Evolutionary conservation across 495 filamentous ascomycete genomes (phyloP).

Genomic region (Clohesyomyces aquaticus): DNA sequence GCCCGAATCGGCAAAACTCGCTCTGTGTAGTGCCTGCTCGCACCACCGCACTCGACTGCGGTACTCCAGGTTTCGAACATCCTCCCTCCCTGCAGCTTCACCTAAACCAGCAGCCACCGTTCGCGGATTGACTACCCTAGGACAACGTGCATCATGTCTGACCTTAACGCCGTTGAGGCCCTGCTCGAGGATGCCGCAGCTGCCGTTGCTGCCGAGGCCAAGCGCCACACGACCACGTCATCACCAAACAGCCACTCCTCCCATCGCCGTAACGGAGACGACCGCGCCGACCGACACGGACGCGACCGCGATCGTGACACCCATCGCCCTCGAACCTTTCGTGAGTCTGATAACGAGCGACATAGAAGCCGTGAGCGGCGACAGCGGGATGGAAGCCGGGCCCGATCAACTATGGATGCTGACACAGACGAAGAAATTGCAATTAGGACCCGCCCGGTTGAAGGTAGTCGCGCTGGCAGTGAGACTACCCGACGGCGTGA

Average conservation of each 20-base stretch:
- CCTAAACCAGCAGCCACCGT: not conserved
- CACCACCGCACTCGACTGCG: not conserved
- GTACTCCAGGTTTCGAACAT: not conserved
- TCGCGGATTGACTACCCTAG: not conserved
- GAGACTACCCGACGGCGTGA: conserved; percentile 3
- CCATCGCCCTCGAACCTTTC: not conserved
- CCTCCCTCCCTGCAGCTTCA: not conserved
- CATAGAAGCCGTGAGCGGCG: conserved; percentile 59
- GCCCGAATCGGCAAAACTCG: no score
- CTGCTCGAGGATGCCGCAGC: conserved; percentile 6
- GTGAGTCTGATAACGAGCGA: conserved; percentile 22
- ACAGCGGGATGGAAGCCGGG: conserved; percentile 21
- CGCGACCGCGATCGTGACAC: conserved; percentile 62
- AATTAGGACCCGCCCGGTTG: not conserved
- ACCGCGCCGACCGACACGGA: conserved; percentile 55
- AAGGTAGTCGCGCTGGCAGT: no score
- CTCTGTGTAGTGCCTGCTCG: conserved; percentile 2
- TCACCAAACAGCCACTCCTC: not conserved
- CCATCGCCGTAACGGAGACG: conserved; percentile 9
- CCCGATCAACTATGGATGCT: conserved; percentile 28
- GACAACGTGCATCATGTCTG: not conserved
- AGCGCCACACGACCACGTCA: not conserved
- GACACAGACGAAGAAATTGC: conserved; percentile 28
- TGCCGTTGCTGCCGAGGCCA: not conserved
- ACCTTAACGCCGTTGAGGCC: conserved; percentile 10